Base-by-base conservation (phyloP, 768 basidiomycete species). In the Hygrocybe punicea region DNA sequence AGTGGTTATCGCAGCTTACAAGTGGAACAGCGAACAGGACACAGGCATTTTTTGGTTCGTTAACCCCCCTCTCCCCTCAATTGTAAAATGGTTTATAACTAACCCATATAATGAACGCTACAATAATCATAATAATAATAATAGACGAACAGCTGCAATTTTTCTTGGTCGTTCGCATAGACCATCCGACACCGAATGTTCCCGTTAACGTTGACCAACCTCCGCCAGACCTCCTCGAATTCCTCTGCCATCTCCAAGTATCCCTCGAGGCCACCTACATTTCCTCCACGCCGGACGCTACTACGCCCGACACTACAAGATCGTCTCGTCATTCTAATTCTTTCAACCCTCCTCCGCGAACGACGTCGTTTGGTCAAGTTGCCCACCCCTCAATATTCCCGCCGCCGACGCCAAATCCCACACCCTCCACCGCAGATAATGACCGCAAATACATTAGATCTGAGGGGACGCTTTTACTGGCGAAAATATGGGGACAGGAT, bases 201-300 rank as follows among this genome's bases (percentile, higher is more conserved):
- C 68, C 73, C 11, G 67, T 65, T 40, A 72, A 76, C 50, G 71
- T 77, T 4, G 62, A 65, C 4, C 65, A 74, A 37, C 78, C 80
- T 4, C 78, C 79, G n/a, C 69, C 73, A 44, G 59, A 67, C 21
- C 72, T 91, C 25, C 73, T 89, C 6, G 70, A 81, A 6, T 84
- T 89, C 64, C 74, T 92, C 40, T 71, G 83, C 2, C 86, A 87
- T 68, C 70, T 88, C 6, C 87, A 94, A 71, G 76, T 93, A 14
- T 84, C 91, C 6, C 78, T 93, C 46, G 91, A 93, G 55, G 89
- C 91, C 2, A 84, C 84, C 2, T 95, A 93, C 65, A 88, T 90
- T 48, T 81, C 87, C 2, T 75, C 80, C 36, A 67, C 74, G 11
- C 78, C 75, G n/a, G n/a, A n/a, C 17, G 66, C 60, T 24, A 61